Evolutionary conservation across 2,329 filamentous ascomycete genomes (phyloP).

Genomic region (Chrysosporium keratinophilum): DNA sequence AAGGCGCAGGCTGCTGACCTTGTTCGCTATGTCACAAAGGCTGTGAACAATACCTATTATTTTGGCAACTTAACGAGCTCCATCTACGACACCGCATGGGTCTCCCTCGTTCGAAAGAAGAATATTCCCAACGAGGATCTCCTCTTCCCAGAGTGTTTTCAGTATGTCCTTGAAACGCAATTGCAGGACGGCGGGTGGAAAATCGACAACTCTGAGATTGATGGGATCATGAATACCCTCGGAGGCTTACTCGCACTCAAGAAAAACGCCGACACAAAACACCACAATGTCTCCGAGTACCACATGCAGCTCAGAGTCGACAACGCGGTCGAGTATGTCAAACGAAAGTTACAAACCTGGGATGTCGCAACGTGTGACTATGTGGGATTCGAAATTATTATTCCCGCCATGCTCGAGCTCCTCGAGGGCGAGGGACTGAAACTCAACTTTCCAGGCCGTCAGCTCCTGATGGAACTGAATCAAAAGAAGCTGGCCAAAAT

Average conservation of each 20-base stretch:
- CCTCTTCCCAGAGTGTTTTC: constrained; percentile 28
- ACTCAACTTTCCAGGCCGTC: constrained; percentile 23
- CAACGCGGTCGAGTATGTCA: constrained; percentile 18
- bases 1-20: no score
- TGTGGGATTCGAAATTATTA: constrained; percentile 31
- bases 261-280: constrained; percentile 12
- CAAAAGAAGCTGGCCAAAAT: constrained; percentile 24
- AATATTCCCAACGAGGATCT: constrained; percentile 15
- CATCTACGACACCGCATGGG: constrained; percentile 31
- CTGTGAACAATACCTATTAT: neutral
- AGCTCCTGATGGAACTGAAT: constrained; percentile 20
- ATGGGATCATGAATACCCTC: constrained; percentile 28
- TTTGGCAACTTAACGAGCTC: constrained; percentile 23
- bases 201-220: constrained; percentile 21
- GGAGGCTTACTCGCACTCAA: constrained; percentile 27
- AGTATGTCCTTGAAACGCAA: constrained; percentile 23
- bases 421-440: constrained; percentile 22
- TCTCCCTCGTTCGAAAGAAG: constrained; percentile 23
- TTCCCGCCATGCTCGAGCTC: constrained; percentile 25
- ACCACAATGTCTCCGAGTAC: neutral
- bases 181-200: constrained; percentile 23
- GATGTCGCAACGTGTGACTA: constrained; percentile 23
- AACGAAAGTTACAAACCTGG: constrained; percentile 21
- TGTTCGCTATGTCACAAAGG: no score
- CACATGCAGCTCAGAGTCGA: constrained; percentile 16